These are phyloP conservation scores for Discostella stelligeroides DNA, from an alignment of 108 stramenopile species.

Conservation along the genomic window DNA sequence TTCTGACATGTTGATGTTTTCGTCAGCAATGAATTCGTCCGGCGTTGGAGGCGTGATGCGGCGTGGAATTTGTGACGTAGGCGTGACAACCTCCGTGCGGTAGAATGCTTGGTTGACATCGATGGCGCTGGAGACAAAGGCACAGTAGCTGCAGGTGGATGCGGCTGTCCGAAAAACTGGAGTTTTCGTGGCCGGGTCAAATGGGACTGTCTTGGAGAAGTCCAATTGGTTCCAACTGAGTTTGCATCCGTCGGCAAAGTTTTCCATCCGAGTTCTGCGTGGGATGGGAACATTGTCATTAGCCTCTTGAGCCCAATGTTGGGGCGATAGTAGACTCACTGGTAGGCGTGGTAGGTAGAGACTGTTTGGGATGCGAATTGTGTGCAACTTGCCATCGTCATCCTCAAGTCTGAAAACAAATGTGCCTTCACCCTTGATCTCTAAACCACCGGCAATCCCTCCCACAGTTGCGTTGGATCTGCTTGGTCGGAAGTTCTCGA, in stretches of 20 bases:
- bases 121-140: too few relatives aligned
- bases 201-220: neutral
- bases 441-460: neutral
- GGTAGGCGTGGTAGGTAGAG: slow-evolving; percentile 10
- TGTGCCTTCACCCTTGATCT: neutral
- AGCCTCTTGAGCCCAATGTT: slow-evolving; percentile 24
- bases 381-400: neutral
- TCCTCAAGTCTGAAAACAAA: neutral
- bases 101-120: too few relatives aligned
- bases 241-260: neutral
- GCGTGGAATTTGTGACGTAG: too few relatives aligned
- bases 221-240: neutral
- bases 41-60: too few relatives aligned
- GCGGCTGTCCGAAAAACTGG: neutral
- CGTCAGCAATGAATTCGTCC: too few relatives aligned
- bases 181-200: neutral
- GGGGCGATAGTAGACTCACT: too few relatives aligned
- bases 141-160: neutral
- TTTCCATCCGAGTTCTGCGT: neutral
- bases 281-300: slow-evolving; percentile 15
- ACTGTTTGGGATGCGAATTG: neutral
- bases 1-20: too few relatives aligned
- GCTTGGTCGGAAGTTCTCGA: neutral
- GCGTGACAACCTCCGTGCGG: too few relatives aligned
- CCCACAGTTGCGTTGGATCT: neutral